Base-by-base conservation (phyloP, 495 filamentous ascomycete species). In the Aspergillus biplanus region DNA sequence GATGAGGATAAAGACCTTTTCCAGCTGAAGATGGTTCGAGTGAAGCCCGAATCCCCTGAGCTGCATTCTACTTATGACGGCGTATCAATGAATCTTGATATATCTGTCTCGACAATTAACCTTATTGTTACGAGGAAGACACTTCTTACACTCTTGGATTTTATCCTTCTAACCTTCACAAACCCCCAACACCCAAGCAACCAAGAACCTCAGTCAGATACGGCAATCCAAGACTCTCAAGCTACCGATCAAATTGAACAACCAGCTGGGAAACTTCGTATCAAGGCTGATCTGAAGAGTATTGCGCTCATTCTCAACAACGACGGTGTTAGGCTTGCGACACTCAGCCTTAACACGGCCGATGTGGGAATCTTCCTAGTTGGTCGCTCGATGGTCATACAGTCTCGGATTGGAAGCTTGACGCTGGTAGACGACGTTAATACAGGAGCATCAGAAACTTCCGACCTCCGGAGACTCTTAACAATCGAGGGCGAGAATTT, bases 251-350 rank as follows among this genome's bases (percentile, higher is more conserved):
- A 79, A 66, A 65, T 70, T 65, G 62, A 72, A 44, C 74, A 83
- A 52, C 71, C 75, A 62, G 67, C 54, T 63, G 69, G 77, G 37
- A 92, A 90, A 65, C 86, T 92, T 64, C 85, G 88, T 21, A 93
- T 99, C 77, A 97, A 96, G 78, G 87, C 96, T 31, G 88, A 96
- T 61, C 78, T 99, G 49, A 92, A 96, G 77, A 95, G 91, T 79
- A 96, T 99, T 68, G 85, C 90, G 13, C 82, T 98, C 54, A 93
- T 99, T 65, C 84, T 99, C n/a, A 99, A 99, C 72, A 97, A 99
- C 68, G 95, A 99, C 70, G 96, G 95, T 5, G 96, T 98, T 56
- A 88, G 94, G 33, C 82, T 99, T 16, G 95, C 94, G 48, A 98
- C 95, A 0, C 78, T 99, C 31, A 96, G 91, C 69, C 88, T 99